Evolutionary conservation across 371 early-diverging fungal species (phyloP).

Genomic region (Circinella minor): DNA sequence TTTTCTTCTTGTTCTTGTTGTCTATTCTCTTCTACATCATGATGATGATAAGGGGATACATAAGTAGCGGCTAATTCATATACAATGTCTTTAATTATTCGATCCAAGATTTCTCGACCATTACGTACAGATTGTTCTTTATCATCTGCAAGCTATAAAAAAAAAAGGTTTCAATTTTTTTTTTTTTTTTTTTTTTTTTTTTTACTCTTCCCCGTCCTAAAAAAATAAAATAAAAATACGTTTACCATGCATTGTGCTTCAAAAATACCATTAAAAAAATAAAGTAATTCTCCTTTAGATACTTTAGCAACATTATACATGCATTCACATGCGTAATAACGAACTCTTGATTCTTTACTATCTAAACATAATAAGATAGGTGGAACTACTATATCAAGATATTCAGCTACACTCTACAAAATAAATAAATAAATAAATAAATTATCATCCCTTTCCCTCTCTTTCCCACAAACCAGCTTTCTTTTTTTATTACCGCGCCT

Average conservation of each 20-base stretch:
- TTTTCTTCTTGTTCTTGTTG: slow-evolving; percentile 14
- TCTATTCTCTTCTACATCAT: slow-evolving; percentile 16
- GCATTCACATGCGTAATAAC: slow-evolving; percentile 94
- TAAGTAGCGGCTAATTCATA: slow-evolving; percentile 81
- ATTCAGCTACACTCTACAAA: slow-evolving; percentile 61
- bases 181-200: no score
- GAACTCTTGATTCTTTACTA: slow-evolving; percentile 85
- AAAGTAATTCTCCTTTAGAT: slow-evolving; percentile 78
- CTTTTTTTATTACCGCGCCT: slow-evolving; percentile 55
- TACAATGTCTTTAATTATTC: slow-evolving; percentile 92
- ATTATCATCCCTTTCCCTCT: no score
- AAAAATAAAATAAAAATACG: neutral
- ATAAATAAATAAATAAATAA: neutral
- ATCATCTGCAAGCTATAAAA: slow-evolving; percentile 74
- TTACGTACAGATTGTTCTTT: slow-evolving; percentile 82
- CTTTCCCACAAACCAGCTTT: no score
- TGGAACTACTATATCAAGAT: slow-evolving; percentile 80
- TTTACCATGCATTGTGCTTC: slow-evolving; percentile 87
- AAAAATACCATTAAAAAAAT: slow-evolving; percentile 92
- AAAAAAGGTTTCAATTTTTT: neutral
- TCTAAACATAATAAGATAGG: slow-evolving; percentile 86
- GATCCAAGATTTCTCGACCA: slow-evolving; percentile 87
- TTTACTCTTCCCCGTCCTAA: no score
- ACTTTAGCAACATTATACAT: slow-evolving; percentile 97
- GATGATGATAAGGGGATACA: slow-evolving; percentile 25